Conservation (phyloP, 2,329 filamentous ascomycete species). For the Phyllosticta paracitricarpa region DNA sequence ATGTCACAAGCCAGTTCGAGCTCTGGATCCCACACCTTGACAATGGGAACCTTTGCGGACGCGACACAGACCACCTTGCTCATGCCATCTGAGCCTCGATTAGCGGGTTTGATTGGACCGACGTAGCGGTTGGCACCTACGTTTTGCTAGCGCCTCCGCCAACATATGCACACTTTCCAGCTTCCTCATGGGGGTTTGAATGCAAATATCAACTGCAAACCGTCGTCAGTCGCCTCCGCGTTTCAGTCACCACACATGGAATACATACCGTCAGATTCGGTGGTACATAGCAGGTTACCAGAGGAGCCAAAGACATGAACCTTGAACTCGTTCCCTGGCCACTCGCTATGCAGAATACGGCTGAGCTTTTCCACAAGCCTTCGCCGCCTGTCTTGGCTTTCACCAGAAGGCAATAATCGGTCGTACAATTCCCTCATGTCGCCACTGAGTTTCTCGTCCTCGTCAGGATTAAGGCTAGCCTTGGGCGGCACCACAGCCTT, state of each 20-base stretch:
- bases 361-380: conserved; percentile 81
- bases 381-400: conserved; percentile 66
- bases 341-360: conserved; percentile 76
- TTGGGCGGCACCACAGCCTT: conserved; percentile 60
- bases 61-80: conserved; percentile 91
- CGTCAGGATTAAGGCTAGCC: conserved; percentile 29
- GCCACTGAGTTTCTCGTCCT: conserved; percentile 50
- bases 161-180: conserved; percentile 85
- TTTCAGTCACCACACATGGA: background rate
- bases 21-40: conserved; percentile 97
- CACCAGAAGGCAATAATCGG: conserved; percentile 68
- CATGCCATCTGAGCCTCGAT: conserved; percentile 67
- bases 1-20: conserved; percentile 85
- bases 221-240: conserved; percentile 16
- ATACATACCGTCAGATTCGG: conserved; percentile 80
- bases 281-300: conserved; percentile 86
- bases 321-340: conserved; percentile 81
- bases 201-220: conserved; percentile 81
- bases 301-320: conserved; percentile 98
- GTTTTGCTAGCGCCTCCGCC: conserved; percentile 71
- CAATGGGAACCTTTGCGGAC: conserved; percentile 92
- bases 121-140: conserved; percentile 44
- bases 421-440: conserved; percentile 83
- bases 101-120: conserved; percentile 20
- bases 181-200: conserved; percentile 81